Evolutionary conservation across 2,329 filamentous ascomycete genomes (phyloP).

Genomic region (Diplodia intermedia): DNA sequence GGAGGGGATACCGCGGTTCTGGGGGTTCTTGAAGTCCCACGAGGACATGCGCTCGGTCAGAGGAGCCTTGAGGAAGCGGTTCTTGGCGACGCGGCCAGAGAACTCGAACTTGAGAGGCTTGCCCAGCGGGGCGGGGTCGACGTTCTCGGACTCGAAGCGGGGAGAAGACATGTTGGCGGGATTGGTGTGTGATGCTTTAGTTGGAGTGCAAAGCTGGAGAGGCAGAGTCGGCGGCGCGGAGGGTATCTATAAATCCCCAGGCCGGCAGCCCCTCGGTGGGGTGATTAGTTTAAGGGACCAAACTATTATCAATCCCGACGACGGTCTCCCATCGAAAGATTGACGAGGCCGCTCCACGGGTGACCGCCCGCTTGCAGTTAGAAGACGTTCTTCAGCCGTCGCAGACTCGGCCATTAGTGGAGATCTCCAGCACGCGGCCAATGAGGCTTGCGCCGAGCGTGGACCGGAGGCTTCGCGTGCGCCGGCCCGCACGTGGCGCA

Average conservation of each 20-base stretch:
- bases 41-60: constrained; percentile 71
- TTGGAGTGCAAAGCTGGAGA: constrained; percentile 24
- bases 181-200: background rate
- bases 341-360: constrained; percentile 17
- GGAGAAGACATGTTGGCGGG: constrained; percentile 34
- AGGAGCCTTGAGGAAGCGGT: constrained; percentile 70
- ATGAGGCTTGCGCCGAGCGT: constrained; percentile 23
- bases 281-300: constrained; percentile 20
- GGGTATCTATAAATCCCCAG: constrained; percentile 17
- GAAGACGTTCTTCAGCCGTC: constrained; percentile 8
- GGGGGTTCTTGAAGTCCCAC: constrained; percentile 63
- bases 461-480: constrained; percentile 19
- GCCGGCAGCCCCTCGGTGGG: constrained; percentile 9
- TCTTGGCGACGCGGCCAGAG: constrained; percentile 63
- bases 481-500: constrained; percentile 29
- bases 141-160: constrained; percentile 52
- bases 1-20: constrained; percentile 61
- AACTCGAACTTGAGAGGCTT: constrained; percentile 55
- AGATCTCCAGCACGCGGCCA: constrained; percentile 1
- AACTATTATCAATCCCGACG: constrained; percentile 20
- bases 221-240: background rate
- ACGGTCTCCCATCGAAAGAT: constrained; percentile 17
- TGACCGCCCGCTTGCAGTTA: constrained; percentile 16
- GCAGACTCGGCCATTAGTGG: constrained; percentile 8
- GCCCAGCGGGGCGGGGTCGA: constrained; percentile 51